Percentiles rank a stretch among this genome's conserved stretches.
Evolutionary conservation across 2,329 filamentous ascomycete genomes (phyloP).

Genomic region (Zopfia rhizophila): DNA sequence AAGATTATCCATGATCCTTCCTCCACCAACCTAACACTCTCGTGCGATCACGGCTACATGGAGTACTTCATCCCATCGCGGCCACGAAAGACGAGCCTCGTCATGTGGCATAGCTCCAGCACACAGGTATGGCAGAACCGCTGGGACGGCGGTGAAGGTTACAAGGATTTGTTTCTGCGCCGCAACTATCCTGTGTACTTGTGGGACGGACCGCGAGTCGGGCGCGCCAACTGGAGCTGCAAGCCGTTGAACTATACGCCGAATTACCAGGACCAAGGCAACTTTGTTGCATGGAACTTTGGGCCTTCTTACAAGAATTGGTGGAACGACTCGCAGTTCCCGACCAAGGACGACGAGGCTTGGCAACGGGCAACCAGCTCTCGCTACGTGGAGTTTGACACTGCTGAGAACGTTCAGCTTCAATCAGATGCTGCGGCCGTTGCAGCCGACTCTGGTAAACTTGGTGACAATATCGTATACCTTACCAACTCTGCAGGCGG

Average conservation of each 20-base stretch:
- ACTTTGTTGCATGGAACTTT: conserved; percentile 38
- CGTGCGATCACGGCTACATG: conserved; percentile 42
- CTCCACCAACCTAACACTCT: conserved; percentile 28
- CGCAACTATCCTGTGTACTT: conserved; percentile 39
- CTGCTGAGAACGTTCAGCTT: conserved; percentile 30
- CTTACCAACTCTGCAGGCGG: conserved; percentile 37
- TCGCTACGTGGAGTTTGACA: conserved; percentile 37
- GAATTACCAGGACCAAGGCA: conserved; percentile 27
- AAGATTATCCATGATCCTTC: conserved; percentile 23
- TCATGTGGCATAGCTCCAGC: conserved; percentile 40
- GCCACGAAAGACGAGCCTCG: conserved; percentile 32
- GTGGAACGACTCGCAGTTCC: conserved; percentile 38
- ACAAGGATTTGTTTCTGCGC: conserved; percentile 38
- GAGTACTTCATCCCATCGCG: conserved; percentile 39
- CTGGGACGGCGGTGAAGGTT: conserved; percentile 38
- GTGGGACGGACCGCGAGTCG: conserved; percentile 38
- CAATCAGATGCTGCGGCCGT: conserved; percentile 33
- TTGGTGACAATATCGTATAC: conserved; percentile 34
- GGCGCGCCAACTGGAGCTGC: conserved; percentile 37
- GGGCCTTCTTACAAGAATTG: conserved; percentile 28
- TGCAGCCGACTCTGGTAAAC: conserved; percentile 34
- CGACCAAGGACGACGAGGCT: conserved; percentile 24
- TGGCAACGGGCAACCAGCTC: conserved; percentile 36
- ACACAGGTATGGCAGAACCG: conserved; percentile 41
- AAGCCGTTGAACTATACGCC: conserved; percentile 27